Conservation (phyloP, 2,329 filamentous ascomycete genomes). For the Fusarium bactridioides region DNA sequence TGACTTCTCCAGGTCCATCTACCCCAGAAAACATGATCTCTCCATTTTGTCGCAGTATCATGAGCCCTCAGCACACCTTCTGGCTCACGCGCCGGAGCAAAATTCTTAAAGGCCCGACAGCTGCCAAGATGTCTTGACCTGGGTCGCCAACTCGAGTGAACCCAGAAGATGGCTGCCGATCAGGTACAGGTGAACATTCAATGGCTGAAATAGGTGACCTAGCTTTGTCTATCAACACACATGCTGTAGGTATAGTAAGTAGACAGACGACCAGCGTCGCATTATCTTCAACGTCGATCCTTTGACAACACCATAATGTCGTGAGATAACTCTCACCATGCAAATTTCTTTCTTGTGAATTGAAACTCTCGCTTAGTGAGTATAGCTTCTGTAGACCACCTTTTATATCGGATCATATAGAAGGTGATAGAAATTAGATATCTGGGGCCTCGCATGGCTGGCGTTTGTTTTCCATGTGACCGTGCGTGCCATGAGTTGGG, state of each 20-base stretch:
- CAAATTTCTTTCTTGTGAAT: conserved; percentile 5
- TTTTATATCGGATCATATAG: conserved; percentile 4
- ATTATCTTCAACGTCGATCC: conserved; percentile 4
- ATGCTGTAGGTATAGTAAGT: conserved; percentile 6
- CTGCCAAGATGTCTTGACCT: conserved; percentile 28
- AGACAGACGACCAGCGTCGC: conserved; percentile 5
- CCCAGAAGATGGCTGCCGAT: conserved; percentile 32
- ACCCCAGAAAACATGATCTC: background rate
- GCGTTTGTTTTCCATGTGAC: conserved; percentile 37
- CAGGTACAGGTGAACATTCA: conserved; percentile 38
- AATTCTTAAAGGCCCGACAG: conserved; percentile 26
- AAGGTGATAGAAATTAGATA: conserved; percentile 13
- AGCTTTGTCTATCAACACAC: conserved; percentile 11
- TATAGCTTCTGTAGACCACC: background rate
- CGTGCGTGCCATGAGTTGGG: conserved; percentile 30
- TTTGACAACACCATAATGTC: background rate
- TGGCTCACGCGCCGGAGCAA: conserved; percentile 23
- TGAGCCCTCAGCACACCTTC: conserved; percentile 7
- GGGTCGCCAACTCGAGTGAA: conserved; percentile 3
- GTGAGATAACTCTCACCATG: background rate
- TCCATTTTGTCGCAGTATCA: background rate
- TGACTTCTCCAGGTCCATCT: background rate
- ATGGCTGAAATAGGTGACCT: conserved; percentile 21
- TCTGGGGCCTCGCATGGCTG: conserved; percentile 33
- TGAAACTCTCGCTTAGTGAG: background rate